Percentiles rank a stretch among this genome's conserved stretches.
Conservation (phyloP, 2,329 filamentous ascomycete species). For the Neoscytalidium dimidiatum region DNA sequence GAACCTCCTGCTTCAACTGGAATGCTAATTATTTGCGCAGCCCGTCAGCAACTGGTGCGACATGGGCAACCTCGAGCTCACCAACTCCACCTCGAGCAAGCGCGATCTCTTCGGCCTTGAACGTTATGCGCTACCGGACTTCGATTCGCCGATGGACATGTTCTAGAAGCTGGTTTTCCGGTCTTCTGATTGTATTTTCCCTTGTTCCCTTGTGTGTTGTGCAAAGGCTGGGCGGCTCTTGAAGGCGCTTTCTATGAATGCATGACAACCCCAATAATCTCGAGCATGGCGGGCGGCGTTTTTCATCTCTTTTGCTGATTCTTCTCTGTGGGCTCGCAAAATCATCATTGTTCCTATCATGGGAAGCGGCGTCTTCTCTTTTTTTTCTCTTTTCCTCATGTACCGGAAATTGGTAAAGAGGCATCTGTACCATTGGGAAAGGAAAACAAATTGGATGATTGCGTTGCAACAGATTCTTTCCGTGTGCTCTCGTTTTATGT, state of each 20-base stretch:
- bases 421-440: too few relatives aligned
- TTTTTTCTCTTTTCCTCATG: neutral
- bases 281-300: constrained; percentile 15
- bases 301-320: neutral
- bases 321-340: neutral
- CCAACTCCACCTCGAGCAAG: constrained; percentile 9
- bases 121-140: neutral
- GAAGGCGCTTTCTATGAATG: constrained; percentile 7
- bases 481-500: too few relatives aligned
- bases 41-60: constrained; percentile 38
- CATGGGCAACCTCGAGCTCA: constrained; percentile 28
- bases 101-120: constrained; percentile 21
- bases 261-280: constrained; percentile 7
- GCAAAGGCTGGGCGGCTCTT: neutral
- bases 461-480: too few relatives aligned
- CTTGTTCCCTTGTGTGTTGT: neutral
- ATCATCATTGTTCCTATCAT: too few relatives aligned
- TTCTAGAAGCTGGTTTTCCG: neutral
- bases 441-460: too few relatives aligned
- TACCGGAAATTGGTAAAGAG: neutral
- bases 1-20: neutral
- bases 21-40: constrained; percentile 20
- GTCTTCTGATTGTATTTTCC: neutral
- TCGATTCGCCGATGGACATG: neutral
- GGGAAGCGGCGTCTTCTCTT: neutral